Evolutionary conservation across 441 rosid species (phyloP), one percentile per base, ranked within the genome.

Genomic region (Brassica hybrid): DNA sequence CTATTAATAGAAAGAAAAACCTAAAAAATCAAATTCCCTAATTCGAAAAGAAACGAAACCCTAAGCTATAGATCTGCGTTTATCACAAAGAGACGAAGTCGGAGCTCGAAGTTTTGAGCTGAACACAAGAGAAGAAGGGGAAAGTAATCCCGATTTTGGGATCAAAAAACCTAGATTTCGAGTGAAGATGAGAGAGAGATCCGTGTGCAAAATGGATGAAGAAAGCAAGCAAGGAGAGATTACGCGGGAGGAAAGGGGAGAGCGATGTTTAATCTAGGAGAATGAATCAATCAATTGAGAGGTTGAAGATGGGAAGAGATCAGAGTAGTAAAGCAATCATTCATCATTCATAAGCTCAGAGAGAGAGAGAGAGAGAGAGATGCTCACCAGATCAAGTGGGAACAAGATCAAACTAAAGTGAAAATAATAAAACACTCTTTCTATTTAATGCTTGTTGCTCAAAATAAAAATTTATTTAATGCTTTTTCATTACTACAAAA

Each of bases 61-160:
- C 23, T 21, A 21, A 21, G 23, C 23, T 21, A 21, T 21, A 21
- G 79, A 71, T 74, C 76, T 75, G 62, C 18, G 73, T 38, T 25
- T 59, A 45, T 30, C 23, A 48, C 10, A 69, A 21, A 34, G 2
- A 69, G 50, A 59, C 43, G 14, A 70, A 61, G 60, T 65, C 73
- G 73, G 68, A 75, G 83, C 76, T 75, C 74, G 19, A 71, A 11
- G 23, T 21, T 1, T 54, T 65, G 61, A 80, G 69, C 83, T 71
- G 19, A 65, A 57, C n/a, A 79, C 54, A 52, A 5, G 43, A n/a
- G 18, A 48, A 50, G 8, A 2, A n/a, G n/a, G n/a, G 0, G 0
- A 12, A 48, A 48, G 17, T 50, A 73, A n/a, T n/a, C 17, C 71
- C 74, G 72, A 74, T 38, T 74, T 69, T n/a, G 62, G 67, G 32